Conservation (phyloP, 2,329 filamentous ascomycete genomes). For the Xylariaceae sp. region DNA sequence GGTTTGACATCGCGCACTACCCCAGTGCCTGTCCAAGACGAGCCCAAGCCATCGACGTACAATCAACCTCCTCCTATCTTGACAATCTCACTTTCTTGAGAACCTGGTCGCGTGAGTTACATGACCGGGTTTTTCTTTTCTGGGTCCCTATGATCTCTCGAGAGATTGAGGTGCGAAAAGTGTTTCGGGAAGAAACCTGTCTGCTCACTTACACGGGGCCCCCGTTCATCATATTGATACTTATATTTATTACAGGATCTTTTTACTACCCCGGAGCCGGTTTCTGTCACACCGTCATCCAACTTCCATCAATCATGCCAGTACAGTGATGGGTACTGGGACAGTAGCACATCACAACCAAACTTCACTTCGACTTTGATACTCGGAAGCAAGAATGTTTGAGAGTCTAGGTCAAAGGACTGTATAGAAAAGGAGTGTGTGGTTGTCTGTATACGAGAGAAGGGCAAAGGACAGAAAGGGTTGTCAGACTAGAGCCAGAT, state of each 20-base stretch:
- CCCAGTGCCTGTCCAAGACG: background rate
- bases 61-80: constrained; percentile 2
- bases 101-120: constrained; percentile 12
- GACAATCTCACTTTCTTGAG: constrained; percentile 7
- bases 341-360: too few species aligned
- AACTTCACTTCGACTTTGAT: too few species aligned
- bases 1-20: constrained; percentile 7
- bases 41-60: constrained; percentile 10
- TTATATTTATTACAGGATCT: constrained; percentile 7
- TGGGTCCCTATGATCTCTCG: too few species aligned
- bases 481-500: too few species aligned
- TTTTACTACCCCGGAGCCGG: constrained; percentile 13
- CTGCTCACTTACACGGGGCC: constrained; percentile 5
- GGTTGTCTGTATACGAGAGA: too few species aligned
- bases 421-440: too few species aligned
- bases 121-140: too few species aligned
- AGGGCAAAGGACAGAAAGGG: too few species aligned
- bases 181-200: too few species aligned
- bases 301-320: constrained; percentile 6
- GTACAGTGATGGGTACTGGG: constrained; percentile 4
- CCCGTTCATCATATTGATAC: constrained; percentile 8
- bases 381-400: too few species aligned
- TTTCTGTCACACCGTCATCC: constrained; percentile 13
- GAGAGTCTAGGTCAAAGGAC: too few species aligned
- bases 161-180: too few species aligned